Base-by-base conservation (phyloP, 2,329 filamentous ascomycete genomes). In the Talaromyces sp. region DNA sequence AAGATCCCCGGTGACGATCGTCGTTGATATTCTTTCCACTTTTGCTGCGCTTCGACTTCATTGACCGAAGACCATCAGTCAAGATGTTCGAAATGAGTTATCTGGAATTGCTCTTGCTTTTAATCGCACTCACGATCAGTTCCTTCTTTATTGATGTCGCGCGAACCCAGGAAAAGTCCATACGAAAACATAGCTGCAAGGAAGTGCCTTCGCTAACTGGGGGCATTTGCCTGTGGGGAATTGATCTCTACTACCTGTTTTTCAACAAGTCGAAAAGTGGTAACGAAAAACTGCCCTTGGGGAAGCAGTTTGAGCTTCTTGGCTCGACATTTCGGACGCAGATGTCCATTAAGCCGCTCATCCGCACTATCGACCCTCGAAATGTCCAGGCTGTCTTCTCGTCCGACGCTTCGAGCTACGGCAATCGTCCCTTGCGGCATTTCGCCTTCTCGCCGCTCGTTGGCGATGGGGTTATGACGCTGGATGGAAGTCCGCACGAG, bases 331-430 rank as follows among this genome's bases (percentile, higher is more conserved):
- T 60, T 27, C 53, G 32, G 49, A 60, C 54, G 19, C 58, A 60
- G n/a, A 56, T 56, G 53, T 31, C 54, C 54, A 53, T 60, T 26
- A 62, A 49, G 24, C 56, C 49, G 8, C 27, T 56, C 2, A 62
- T 92, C 62, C 81, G 92, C 68, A 77, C 75, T 6, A 64, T 68
- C 21, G 75, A 77, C 19, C 74, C 75, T 11, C 71, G 71, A 54
- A 96, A 96, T 70, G 86, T 96, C 75, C 95, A 96, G 74, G 89
- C 91, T 17, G 81, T 96, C 24, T 79, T 96, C 13, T 89, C 91
- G 0, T 90, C 88, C 1, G 96, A 96, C 71, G 78, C 78, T 61
- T 89, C 95, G 67, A 96, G 88, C 69, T 91, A 90, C 0, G 71
- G 76, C 0, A 79, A 84, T 52, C 81, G 81, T 0, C 64, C 71